These are phyloP conservation scores for Argentina anserina DNA, from an alignment of 306 rosid genomes.

Conservation along the genomic window DNA sequence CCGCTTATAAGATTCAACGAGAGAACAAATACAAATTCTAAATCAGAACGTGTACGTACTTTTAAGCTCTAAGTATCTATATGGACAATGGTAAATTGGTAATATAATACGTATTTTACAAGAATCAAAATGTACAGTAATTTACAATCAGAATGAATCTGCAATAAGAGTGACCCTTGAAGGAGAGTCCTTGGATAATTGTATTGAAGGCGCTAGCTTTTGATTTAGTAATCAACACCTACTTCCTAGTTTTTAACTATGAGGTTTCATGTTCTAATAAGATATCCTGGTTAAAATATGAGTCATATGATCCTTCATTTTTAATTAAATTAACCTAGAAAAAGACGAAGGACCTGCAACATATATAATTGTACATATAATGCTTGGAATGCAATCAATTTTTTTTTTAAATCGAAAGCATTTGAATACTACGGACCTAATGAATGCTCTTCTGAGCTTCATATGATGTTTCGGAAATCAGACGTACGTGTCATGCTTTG, in stretches of 20 bases:
- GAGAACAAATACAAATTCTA: too few species aligned
- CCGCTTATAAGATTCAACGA: too few species aligned
- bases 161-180: background rate
- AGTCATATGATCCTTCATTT: background rate
- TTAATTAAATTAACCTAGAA: background rate
- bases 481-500: background rate
- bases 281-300: background rate
- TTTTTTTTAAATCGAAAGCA: background rate
- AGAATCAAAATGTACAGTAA: too few species aligned
- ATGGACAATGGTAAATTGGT: too few species aligned
- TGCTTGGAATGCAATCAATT: background rate
- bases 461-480: background rate
- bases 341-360: slow-evolving; percentile 1
- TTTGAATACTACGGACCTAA: background rate
- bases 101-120: too few species aligned
- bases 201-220: background rate
- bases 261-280: background rate
- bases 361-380: background rate
- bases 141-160: background rate
- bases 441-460: slow-evolving; percentile 1
- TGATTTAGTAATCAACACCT: background rate
- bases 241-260: background rate
- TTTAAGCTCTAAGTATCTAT: too few species aligned
- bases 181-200: background rate
- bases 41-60: too few species aligned